phyloP scores from a whole-genome alignment of 2,329 filamentous ascomycete species.

The Sphaerulina musiva region DNA sequence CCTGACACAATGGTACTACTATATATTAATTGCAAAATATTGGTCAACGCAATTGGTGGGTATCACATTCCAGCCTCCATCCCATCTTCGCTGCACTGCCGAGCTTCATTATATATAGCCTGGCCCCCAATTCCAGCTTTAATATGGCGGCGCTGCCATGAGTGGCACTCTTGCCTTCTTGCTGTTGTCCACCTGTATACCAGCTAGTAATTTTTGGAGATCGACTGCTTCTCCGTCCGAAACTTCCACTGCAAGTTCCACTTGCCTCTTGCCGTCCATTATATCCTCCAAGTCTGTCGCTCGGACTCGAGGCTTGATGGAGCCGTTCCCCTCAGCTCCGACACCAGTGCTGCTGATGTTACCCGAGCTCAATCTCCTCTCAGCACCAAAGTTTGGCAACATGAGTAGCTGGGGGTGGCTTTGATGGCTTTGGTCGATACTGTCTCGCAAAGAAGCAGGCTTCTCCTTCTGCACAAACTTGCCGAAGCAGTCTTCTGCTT shows the following conservation, averaged over 20 bases:
- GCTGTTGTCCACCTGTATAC: slow-evolving; percentile 11
- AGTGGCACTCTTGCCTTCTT: slow-evolving; percentile 8
- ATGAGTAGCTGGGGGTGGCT: slow-evolving; percentile 23
- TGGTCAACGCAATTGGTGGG: no score
- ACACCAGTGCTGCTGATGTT: slow-evolving; percentile 16
- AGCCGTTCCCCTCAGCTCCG: slow-evolving; percentile 1
- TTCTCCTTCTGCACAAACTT: slow-evolving; percentile 20
- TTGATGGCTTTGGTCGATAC: slow-evolving; percentile 19
- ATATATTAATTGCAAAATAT: no score
- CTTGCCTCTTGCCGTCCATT: slow-evolving; percentile 19
- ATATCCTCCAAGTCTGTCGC: slow-evolving; percentile 22
- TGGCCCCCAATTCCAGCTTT: not conserved
- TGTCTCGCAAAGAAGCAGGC: slow-evolving; percentile 20
- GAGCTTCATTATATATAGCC: no score
- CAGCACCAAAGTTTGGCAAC: slow-evolving; percentile 19
- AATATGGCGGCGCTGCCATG: slow-evolving; percentile 17
- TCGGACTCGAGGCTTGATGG: slow-evolving; percentile 12
- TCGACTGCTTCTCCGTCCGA: slow-evolving; percentile 2
- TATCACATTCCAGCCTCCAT: no score
- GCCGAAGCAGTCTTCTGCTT: slow-evolving; percentile 21
- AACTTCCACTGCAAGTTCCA: slow-evolving; percentile 8
- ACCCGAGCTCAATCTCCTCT: slow-evolving; percentile 18
- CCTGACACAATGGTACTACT: no score
- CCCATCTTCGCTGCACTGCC: no score
- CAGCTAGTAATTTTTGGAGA: slow-evolving; percentile 11